Conservation (phyloP, 164 flowering plant genomes). For the Tetracentron sinense region DNA sequence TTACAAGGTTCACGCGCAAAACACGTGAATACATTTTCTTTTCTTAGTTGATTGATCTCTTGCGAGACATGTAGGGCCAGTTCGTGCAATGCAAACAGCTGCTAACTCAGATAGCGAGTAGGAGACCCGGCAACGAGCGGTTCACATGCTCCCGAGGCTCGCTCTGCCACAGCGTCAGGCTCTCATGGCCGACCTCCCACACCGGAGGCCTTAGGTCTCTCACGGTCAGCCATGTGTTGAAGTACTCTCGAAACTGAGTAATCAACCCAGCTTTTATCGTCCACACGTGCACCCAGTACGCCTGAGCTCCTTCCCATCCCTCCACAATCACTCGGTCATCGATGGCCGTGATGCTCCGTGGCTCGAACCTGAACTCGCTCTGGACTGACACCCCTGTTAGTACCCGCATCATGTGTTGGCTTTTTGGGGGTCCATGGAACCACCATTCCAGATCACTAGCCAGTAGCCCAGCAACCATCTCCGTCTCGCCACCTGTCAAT, state of each 20-base stretch:
- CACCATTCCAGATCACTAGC: constrained; percentile 75
- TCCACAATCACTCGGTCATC: constrained; percentile 64
- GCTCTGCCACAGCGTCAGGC: constrained; percentile 63
- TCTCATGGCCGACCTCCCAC: constrained; percentile 25
- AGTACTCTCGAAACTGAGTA: constrained; percentile 71
- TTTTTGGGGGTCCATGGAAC: constrained; percentile 82
- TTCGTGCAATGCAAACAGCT: no score
- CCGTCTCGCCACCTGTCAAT: constrained; percentile 28
- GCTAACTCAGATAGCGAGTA: constrained; percentile 72
- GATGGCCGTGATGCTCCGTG: constrained; percentile 47
- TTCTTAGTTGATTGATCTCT: no score
- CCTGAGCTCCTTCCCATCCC: constrained; percentile 78
- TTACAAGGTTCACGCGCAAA: no score
- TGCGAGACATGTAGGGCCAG: no score
- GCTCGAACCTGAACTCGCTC: constrained; percentile 50
- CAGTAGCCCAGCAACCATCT: constrained; percentile 30
- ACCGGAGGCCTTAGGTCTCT: constrained; percentile 35
- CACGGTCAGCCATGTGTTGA: constrained; percentile 79
- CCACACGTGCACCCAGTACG: constrained; percentile 92
- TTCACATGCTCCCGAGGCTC: constrained; percentile 40
- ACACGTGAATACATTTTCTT: no score
- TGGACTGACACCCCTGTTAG: constrained; percentile 53
- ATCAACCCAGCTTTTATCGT: constrained; percentile 56
- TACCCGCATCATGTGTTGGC: constrained; percentile 81
- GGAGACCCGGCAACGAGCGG: constrained; percentile 65